These are phyloP conservation scores for Puccinia triticina DNA, from an alignment of 1,284 basidiomycete genomes.

Conservation along the genomic window DNA sequence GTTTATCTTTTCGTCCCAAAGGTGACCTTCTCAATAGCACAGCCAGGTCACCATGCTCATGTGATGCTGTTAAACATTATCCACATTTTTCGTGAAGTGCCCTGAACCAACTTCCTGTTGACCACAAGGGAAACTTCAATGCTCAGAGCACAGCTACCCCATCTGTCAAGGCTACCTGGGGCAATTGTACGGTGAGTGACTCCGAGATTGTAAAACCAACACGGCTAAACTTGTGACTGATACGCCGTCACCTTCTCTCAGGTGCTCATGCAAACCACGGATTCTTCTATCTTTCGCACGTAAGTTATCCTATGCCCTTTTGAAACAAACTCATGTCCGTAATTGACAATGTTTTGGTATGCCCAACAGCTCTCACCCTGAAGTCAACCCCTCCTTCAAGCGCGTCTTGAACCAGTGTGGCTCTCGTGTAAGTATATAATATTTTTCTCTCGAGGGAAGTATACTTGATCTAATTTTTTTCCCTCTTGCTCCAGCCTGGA, in stretches of 20 bases:
- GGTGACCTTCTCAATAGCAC: background rate
- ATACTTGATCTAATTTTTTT: background rate
- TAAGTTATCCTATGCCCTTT: background rate
- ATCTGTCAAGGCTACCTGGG: background rate
- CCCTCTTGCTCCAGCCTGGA: background rate
- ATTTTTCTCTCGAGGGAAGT: background rate
- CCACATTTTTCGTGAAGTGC: background rate
- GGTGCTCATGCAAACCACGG: slow-evolving; percentile 18
- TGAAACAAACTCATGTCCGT: background rate
- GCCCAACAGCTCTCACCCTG: background rate
- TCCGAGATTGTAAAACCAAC: background rate
- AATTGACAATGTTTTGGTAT: background rate
- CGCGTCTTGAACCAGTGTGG: background rate
- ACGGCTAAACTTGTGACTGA: background rate
- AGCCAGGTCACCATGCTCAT: background rate
- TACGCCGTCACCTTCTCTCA: background rate
- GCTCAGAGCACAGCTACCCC: background rate
- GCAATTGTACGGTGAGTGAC: slow-evolving; percentile 11
- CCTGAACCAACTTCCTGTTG: background rate
- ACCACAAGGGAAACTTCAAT: background rate
- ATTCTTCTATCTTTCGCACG: slow-evolving; percentile 3
- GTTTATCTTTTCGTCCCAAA: background rate
- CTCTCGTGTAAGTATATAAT: background rate
- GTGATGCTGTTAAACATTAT: background rate
- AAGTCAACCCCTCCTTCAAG: background rate